A percentile compares a stretch with the other conserved stretches of the same genome.
Evolutionary conservation across 2,329 filamentous ascomycete genomes (phyloP).

Genomic region (Scedosporium apiospermum): DNA sequence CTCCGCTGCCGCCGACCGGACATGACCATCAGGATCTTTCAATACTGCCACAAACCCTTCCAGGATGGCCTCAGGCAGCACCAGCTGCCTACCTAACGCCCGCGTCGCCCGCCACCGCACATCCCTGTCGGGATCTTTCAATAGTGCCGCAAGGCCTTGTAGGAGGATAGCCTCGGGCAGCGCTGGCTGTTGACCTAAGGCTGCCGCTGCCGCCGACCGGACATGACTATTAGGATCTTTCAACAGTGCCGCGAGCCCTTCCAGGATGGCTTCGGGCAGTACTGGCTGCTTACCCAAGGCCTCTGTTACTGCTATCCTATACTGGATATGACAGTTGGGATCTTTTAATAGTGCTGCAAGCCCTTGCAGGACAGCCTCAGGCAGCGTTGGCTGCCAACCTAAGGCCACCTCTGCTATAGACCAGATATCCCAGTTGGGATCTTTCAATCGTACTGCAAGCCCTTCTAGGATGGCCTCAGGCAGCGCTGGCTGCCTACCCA

Average conservation of each 20-base stretch:
- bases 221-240: neutral
- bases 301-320: neutral
- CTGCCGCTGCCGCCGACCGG: neutral
- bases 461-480: neutral
- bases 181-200: neutral
- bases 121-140: neutral
- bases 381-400: neutral
- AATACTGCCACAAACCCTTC: neutral
- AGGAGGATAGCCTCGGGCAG: neutral
- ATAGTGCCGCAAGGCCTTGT: neutral
- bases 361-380: neutral
- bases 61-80: neutral
- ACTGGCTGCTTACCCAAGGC: neutral
- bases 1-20: neutral
- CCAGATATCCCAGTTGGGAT: neutral
- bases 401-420: neutral
- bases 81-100: neutral
- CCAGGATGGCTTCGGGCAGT: neutral
- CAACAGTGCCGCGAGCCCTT: neutral
- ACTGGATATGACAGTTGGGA: neutral
- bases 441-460: neutral
- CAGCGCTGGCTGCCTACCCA: neutral
- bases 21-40: neutral
- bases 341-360: neutral
- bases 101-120: neutral